Conservation (phyloP, 257 asterid species). For the Euphrasia confusa region DNA sequence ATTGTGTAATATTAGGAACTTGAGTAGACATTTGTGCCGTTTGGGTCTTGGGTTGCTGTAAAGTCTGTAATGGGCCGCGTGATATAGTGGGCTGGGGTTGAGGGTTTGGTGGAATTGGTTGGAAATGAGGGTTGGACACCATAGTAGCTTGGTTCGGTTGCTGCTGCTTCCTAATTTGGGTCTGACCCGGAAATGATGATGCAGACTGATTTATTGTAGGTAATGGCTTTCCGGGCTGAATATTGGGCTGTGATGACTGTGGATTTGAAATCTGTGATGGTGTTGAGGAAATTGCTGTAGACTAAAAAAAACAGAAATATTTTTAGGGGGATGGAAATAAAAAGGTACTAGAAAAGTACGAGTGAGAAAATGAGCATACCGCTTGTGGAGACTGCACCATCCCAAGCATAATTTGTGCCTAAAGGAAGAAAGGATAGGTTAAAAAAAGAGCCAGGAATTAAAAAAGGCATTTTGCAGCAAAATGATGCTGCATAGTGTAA, state of each 20-base stretch:
- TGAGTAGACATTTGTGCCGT: constrained; percentile 55
- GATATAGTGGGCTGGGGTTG: constrained; percentile 50
- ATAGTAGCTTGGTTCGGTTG: constrained; percentile 45
- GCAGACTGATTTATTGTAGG: constrained; percentile 36
- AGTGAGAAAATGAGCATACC: constrained; percentile 40
- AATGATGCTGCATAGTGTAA: not conserved
- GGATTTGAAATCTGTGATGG: constrained; percentile 44
- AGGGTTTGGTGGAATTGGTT: constrained; percentile 43
- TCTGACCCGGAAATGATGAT: constrained; percentile 52
- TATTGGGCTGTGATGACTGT: constrained; percentile 50
- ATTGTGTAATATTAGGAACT: constrained; percentile 42
- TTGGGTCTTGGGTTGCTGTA: constrained; percentile 56
- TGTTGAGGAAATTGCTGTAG: constrained; percentile 45
- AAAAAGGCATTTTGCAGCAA: constrained; percentile 11
- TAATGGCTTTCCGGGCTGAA: constrained; percentile 32
- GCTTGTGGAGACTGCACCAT: constrained; percentile 84
- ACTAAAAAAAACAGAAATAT: constrained; percentile 29
- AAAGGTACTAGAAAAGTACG: constrained; percentile 13
- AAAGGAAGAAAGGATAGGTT: constrained; percentile 17
- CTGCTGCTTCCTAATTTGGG: constrained; percentile 61
- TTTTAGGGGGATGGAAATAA: constrained; percentile 19
- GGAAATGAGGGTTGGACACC: constrained; percentile 35
- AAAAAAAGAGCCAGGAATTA: constrained; percentile 22
- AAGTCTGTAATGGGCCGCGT: constrained; percentile 39
- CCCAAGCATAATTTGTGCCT: constrained; percentile 98